Conservation (phyloP, 2,329 filamentous ascomycete species). For the Xylaria sp. region DNA sequence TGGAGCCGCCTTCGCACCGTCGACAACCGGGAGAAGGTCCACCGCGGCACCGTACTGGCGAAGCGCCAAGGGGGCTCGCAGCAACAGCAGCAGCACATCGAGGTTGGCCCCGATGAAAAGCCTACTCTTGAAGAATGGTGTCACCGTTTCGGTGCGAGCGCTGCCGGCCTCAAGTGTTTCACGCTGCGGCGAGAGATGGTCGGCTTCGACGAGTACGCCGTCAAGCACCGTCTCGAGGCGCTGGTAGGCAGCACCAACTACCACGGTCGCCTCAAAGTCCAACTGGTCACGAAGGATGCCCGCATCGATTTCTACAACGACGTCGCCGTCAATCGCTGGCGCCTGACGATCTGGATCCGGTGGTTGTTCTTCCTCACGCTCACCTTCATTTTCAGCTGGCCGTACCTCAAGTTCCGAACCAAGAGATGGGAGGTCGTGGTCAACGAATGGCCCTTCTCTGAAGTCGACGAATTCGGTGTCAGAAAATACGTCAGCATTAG, state of each 20-base stretch:
- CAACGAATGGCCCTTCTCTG: constrained; percentile 69
- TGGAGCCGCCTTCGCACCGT: constrained; percentile 63
- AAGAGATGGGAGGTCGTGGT: constrained; percentile 73
- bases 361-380: constrained; percentile 75
- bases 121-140: constrained; percentile 71
- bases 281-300: constrained; percentile 68
- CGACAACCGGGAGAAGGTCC: constrained; percentile 68
- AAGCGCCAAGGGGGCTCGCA: constrained; percentile 50
- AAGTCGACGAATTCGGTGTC: constrained; percentile 48
- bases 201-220: constrained; percentile 68
- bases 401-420: constrained; percentile 74
- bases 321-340: constrained; percentile 71
- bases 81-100: constrained; percentile 52
- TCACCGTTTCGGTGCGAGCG: constrained; percentile 71
- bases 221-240: constrained; percentile 64
- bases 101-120: constrained; percentile 54
- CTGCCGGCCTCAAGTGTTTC: constrained; percentile 68
- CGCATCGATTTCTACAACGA: constrained; percentile 72
- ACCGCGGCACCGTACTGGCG: constrained; percentile 71
- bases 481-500: constrained; percentile 64
- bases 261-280: constrained; percentile 67
- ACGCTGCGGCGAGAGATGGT: constrained; percentile 62
- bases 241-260: constrained; percentile 75
- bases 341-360: constrained; percentile 70
- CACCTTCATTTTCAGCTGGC: constrained; percentile 77